These are phyloP conservation scores for Trichosporon coremiiforme DNA, from an alignment of 1,284 basidiomycete species.

Conservation along the genomic window DNA sequence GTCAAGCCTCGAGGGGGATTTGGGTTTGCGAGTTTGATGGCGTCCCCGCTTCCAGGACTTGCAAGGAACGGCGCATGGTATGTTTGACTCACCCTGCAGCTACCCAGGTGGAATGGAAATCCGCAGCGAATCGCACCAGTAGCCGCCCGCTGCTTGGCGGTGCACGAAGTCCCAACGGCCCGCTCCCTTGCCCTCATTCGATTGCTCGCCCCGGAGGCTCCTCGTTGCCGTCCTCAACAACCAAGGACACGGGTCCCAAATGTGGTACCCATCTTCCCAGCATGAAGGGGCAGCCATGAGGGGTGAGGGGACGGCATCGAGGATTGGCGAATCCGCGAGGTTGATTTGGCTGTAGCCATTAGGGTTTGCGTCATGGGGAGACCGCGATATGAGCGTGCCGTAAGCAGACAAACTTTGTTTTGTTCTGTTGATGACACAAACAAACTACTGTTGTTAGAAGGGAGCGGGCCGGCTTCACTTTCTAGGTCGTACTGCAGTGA, in stretches of 20 bases:
- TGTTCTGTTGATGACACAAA: neutral
- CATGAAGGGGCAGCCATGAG: neutral
- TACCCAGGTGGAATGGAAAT: no score
- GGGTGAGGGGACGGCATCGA: no score
- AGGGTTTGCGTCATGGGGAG: slow-evolving; percentile 2
- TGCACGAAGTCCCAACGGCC: no score
- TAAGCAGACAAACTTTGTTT: neutral
- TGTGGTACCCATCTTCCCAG: neutral
- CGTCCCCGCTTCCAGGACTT: neutral
- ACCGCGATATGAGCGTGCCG: neutral
- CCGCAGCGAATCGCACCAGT: no score
- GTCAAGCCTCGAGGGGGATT: neutral
- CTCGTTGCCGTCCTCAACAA: no score
- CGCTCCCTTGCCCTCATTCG: no score
- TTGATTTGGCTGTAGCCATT: neutral
- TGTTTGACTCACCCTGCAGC: slow-evolving; percentile 8
- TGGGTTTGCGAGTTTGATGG: neutral
- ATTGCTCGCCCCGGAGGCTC: no score
- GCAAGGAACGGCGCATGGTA: neutral
- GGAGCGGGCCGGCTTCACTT: no score
- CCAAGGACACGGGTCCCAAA: neutral
- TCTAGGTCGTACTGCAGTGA: no score
- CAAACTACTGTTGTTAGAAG: neutral
- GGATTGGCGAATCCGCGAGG: neutral
- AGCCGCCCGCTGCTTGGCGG: no score